Base-by-base conservation (phyloP, 345 rosid genomes). In the Melaleuca quinquenervia region DNA sequence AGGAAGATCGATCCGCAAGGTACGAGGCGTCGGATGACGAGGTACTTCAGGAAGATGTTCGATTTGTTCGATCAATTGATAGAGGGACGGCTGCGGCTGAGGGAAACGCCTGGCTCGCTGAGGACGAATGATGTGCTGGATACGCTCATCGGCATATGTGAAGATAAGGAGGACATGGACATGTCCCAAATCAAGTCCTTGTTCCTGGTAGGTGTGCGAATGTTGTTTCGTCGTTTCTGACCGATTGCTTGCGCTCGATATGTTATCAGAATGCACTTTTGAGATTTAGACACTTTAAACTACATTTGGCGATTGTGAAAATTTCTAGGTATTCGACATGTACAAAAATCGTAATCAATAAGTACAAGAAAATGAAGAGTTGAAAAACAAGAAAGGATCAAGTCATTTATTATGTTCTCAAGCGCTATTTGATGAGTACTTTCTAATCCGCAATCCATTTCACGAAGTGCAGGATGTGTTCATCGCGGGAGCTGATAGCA, bases 1-100 rank as follows among this genome's bases (percentile, higher is more conserved):
- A 49, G 83, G 82, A 51, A 48, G 83, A 6, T 92, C 27, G 96
- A 93, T 27, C 90, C 88, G 7, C 93, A 93, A 87, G 91, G 92
- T 41, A 86, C 84, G 32, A 45, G 51, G 26, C 87, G 88, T 48
- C 78, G 87, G 24, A 24, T 84, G 86, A 85, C 51, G 7, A 74
- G n/a, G 11, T 50, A 53, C 44, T 54, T 87, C 3, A 64, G 51
- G 26, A 89, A 18, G 50, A 18, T 90, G 82, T 50, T 88, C 12
- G 86, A 64, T 45, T 16, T 84, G 54, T 50, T 92, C 8, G 86
- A 89, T 78, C 53, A 55, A 54, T n/a, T 91, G 48, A 82, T 88
- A 6, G 54, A 85, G 15, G 75, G 82, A 54, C 64, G 91, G 84
- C 21, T 90, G 64, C 75, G 82, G 49, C 41, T 1, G 41, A 87